Percentiles rank a stretch among this genome's conserved stretches.
Conservation (phyloP, 306 rosid species). For the Gastrolobium villosum region DNA sequence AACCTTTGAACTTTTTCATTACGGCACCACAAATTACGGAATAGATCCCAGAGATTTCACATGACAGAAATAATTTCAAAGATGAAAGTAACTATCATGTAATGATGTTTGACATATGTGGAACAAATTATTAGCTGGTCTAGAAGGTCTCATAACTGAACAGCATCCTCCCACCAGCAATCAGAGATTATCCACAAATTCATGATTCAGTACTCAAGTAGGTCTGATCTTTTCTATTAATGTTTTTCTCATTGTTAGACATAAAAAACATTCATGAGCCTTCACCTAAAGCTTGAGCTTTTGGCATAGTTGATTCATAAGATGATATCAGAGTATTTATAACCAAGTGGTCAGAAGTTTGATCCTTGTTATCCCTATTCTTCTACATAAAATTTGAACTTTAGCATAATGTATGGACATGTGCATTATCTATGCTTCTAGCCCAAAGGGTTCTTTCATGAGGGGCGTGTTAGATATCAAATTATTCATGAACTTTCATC, state of each 20-base stretch:
- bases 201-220: conserved; percentile 4
- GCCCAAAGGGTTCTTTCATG: not conserved
- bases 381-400: not conserved
- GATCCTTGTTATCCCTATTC: no score
- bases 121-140: conserved; percentile 8
- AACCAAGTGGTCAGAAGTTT: not conserved
- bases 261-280: not conserved
- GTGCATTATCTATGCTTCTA: not conserved
- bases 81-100: not conserved
- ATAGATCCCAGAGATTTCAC: not conserved
- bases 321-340: not conserved
- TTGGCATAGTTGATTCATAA: not conserved
- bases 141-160: conserved; percentile 7
- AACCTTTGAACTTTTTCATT: not conserved
- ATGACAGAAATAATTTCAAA: not conserved
- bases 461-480: not conserved
- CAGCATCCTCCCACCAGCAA: not conserved
- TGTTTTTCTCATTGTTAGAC: not conserved
- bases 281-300: not conserved
- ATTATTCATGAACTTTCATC: not conserved
- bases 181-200: not conserved
- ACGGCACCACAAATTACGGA: not conserved
- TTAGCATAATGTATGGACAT: not conserved
- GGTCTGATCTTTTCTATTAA: not conserved
- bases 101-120: not conserved